Conservation (phyloP, 176 grass and related monocot species). For the Zoysia pacifica region DNA sequence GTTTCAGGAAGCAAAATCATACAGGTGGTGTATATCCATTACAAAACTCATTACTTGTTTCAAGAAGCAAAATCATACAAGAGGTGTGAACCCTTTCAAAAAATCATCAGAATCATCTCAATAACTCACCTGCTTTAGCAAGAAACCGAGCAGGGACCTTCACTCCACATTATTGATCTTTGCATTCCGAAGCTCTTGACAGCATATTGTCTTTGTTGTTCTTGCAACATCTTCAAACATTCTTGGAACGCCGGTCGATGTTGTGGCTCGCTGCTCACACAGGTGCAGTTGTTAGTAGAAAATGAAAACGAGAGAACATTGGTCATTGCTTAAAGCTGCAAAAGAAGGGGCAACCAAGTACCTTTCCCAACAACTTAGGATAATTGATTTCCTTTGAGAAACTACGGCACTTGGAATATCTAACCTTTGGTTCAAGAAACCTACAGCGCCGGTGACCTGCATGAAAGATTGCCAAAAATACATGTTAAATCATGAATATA, state of each 20-base stretch:
- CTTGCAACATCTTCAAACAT: constrained; percentile 63
- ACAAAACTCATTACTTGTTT: too few relatives aligned
- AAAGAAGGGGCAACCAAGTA: neutral
- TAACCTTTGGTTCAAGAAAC: constrained; percentile 91
- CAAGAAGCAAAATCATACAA: too few relatives aligned
- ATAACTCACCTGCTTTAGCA: neutral
- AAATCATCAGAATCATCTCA: neutral
- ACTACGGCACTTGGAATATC: constrained; percentile 59
- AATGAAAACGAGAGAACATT: neutral
- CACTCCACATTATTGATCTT: constrained; percentile 55
- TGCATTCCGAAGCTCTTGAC: constrained; percentile 60
- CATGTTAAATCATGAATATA: too few relatives aligned
- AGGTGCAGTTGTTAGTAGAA: constrained; percentile 16
- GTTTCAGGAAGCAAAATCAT: constrained; percentile 9
- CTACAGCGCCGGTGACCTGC: constrained; percentile 85
- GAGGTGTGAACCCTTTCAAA: neutral
- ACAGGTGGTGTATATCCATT: neutral
- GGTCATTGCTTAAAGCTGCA: too few relatives aligned
- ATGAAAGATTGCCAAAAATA: neutral
- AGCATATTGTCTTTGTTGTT: constrained; percentile 62
- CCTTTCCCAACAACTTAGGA: constrained; percentile 93
- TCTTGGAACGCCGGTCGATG: constrained; percentile 74
- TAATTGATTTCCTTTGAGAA: constrained; percentile 42
- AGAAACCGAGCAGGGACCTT: neutral
- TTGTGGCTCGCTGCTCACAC: neutral